Conservation (phyloP, 441 rosid species). For the Croton setiger region DNA sequence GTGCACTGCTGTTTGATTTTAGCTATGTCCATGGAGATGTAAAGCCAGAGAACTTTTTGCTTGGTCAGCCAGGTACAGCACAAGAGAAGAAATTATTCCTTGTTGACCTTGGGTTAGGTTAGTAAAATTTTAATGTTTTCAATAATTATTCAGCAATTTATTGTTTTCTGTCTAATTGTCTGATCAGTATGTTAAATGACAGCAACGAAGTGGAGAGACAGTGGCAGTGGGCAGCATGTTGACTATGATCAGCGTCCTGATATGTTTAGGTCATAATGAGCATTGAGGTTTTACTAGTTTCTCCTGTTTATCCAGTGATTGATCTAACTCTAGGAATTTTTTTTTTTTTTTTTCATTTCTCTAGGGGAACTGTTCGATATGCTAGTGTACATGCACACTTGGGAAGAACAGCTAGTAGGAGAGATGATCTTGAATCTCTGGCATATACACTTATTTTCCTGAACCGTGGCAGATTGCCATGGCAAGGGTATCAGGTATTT, state of each 20-base stretch:
- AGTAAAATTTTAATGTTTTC: slow-evolving; percentile 19
- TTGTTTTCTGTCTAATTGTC: slow-evolving; percentile 1
- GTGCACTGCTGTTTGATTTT: slow-evolving; percentile 24
- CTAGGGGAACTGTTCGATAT: slow-evolving; percentile 92
- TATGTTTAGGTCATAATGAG: slow-evolving; percentile 74
- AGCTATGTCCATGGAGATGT: slow-evolving; percentile 99
- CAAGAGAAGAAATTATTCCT: slow-evolving; percentile 96
- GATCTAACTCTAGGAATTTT: slow-evolving; percentile 11
- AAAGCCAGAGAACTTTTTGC: slow-evolving; percentile 96
- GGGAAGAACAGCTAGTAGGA: slow-evolving; percentile 96
- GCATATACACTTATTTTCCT: slow-evolving; percentile 94
- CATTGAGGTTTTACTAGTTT: slow-evolving; percentile 8
- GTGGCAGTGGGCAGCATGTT: slow-evolving; percentile 73
- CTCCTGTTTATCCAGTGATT: slow-evolving; percentile 5
- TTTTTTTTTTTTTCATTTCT: slow-evolving; percentile 19
- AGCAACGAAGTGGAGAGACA: slow-evolving; percentile 99
- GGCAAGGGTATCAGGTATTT: slow-evolving; percentile 98
- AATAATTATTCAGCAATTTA: slow-evolving; percentile 3
- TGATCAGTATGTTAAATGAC: slow-evolving; percentile 25
- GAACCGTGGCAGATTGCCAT: slow-evolving; percentile 88
- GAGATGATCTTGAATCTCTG: slow-evolving; percentile 97
- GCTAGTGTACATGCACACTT: slow-evolving; percentile 98
- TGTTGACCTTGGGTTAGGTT: slow-evolving; percentile 94
- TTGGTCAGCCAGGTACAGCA: slow-evolving; percentile 88
- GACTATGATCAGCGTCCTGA: slow-evolving; percentile 99